A percentile compares a stretch with the other conserved stretches of the same genome.
phyloP scores from a whole-genome alignment of 2,329 filamentous ascomycete species.

The Colletotrichum camelliae region DNA sequence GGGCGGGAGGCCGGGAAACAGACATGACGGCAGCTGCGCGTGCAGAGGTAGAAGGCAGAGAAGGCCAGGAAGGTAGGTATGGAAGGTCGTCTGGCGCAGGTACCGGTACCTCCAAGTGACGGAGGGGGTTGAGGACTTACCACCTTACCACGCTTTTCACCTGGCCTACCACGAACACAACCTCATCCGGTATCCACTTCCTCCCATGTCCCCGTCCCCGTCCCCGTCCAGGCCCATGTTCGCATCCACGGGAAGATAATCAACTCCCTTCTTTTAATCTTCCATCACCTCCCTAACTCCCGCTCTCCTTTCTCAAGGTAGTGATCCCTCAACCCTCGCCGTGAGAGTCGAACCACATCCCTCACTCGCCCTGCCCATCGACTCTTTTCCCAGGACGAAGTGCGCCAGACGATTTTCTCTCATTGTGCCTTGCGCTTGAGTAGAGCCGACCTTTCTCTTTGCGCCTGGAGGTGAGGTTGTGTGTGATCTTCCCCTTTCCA shows the following conservation, averaged over 20 bases:
- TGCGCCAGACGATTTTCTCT: neutral
- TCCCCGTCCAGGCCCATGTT: neutral
- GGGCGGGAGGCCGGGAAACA: neutral
- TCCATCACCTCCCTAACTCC: neutral
- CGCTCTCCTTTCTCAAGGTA: neutral
- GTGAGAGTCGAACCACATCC: constrained; percentile 7
- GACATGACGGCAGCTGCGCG: neutral
- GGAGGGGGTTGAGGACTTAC: neutral
- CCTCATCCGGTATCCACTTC: constrained; percentile 15
- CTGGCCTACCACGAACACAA: neutral
- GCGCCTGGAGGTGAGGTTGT: neutral
- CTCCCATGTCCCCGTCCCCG: neutral
- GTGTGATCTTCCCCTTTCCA: neutral
- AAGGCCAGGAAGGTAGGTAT: neutral
- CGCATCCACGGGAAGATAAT: neutral
- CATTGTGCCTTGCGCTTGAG: neutral
- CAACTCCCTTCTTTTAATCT: constrained; percentile 18
- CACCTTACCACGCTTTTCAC: neutral
- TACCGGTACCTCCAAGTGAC: constrained; percentile 11
- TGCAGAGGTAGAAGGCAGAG: neutral
- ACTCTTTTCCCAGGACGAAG: neutral
- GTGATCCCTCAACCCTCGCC: constrained; percentile 1
- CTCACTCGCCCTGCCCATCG: neutral
- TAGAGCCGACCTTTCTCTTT: neutral
- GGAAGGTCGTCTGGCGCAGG: neutral